Conservation (phyloP, 768 basidiomycete species). For the Mycena galopus region DNA sequence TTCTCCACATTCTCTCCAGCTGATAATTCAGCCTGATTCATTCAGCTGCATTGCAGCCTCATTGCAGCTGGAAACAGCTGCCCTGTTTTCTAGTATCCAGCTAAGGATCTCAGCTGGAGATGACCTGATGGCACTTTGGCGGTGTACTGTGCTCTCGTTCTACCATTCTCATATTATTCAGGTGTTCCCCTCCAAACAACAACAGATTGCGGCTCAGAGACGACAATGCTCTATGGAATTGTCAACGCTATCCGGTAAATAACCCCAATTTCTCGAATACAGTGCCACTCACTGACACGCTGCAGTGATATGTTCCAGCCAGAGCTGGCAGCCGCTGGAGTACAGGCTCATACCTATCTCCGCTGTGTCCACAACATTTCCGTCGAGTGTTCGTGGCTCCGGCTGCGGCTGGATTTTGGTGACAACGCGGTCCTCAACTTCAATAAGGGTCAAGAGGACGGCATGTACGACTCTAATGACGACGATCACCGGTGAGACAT, state of each 20-base stretch:
- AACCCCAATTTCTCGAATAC: neutral
- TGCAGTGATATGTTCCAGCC: conserved; percentile 39
- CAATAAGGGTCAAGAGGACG: neutral
- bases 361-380: conserved; percentile 48
- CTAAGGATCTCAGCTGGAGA: no score
- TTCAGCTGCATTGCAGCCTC: no score
- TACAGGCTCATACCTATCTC: conserved; percentile 46
- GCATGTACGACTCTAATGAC: neutral
- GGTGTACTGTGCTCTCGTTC: no score
- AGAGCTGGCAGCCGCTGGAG: conserved; percentile 31
- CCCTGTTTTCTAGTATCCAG: no score
- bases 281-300: neutral
- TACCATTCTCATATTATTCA: no score
- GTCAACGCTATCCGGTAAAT: conserved; percentile 47
- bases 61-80: no score
- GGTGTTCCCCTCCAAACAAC: conserved; percentile 51
- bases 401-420: conserved; percentile 44
- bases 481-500: conserved; percentile 14
- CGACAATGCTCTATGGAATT: conserved; percentile 47
- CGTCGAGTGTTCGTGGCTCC: conserved; percentile 48
- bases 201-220: conserved; percentile 54
- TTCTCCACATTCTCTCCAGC: no score
- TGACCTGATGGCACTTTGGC: no score
- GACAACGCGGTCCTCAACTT: conserved; percentile 38
- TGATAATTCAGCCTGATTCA: no score